These are phyloP conservation scores for Mortierella sp. DNA, from an alignment of 371 early-diverging fungal species.

Conservation along the genomic window DNA sequence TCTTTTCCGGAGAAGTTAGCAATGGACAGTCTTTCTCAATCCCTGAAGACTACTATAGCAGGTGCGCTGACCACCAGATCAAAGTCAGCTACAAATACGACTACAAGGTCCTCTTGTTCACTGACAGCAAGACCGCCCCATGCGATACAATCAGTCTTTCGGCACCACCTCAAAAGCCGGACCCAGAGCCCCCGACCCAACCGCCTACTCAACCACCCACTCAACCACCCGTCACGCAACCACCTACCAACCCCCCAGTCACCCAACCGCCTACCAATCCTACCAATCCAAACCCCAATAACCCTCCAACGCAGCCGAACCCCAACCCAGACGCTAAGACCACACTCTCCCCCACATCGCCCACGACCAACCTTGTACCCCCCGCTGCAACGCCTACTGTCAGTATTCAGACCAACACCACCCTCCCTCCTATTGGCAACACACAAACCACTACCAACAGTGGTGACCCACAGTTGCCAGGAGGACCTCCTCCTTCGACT, in stretches of 20 bases:
- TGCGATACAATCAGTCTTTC: conserved; percentile 20
- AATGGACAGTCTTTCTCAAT: conserved; percentile 35
- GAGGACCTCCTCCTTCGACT: too few relatives aligned
- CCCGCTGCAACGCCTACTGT: background rate
- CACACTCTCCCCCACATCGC: too few relatives aligned
- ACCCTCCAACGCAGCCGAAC: background rate
- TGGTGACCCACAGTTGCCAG: too few relatives aligned
- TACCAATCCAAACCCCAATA: background rate
- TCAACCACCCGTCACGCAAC: background rate
- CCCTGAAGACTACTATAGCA: conserved; percentile 12
- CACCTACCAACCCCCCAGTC: background rate
- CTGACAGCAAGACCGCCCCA: conserved; percentile 8
- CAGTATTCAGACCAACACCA: background rate
- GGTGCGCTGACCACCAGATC: conserved; percentile 24
- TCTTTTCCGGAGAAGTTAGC: conserved; percentile 10
- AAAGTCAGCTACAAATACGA: conserved; percentile 34
- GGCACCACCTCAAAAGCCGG: conserved; percentile 19
- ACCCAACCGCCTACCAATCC: background rate
- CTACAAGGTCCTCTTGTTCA: conserved; percentile 6
- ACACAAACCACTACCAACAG: conserved; percentile 17
- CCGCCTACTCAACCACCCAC: conserved; percentile 23
- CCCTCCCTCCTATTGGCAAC: conserved; percentile 4
- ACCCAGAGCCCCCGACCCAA: too few relatives aligned
- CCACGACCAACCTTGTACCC: conserved; percentile 8
- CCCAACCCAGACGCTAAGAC: too few relatives aligned